phyloP scores from a whole-genome alignment of 169 alveolate species.

The Plasmodium coatneyi region DNA sequence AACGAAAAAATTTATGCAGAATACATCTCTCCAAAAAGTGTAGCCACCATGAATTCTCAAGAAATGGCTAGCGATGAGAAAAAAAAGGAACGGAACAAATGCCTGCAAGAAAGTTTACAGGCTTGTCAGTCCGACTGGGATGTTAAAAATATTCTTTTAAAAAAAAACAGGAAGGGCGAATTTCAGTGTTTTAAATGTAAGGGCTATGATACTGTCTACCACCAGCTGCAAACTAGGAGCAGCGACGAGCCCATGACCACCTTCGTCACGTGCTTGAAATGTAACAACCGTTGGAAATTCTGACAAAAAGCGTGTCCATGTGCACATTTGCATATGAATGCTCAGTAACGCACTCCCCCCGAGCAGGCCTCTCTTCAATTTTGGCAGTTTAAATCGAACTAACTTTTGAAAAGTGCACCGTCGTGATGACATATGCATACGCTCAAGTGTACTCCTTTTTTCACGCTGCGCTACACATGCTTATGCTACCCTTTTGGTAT shows the following conservation, averaged over 20 bases:
- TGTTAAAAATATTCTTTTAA: constrained; percentile 85
- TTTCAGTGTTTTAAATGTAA: constrained; percentile 95
- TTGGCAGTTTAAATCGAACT: neutral
- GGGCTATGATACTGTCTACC: constrained; percentile 91
- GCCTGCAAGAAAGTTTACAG: constrained; percentile 86
- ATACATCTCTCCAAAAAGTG: constrained; percentile 83
- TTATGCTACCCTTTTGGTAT: neutral
- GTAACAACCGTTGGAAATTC: constrained; percentile 95
- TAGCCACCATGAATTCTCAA: constrained; percentile 92
- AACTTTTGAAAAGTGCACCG: neutral
- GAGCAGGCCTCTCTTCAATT: neutral
- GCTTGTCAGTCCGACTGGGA: constrained; percentile 97
- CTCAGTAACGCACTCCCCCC: neutral
- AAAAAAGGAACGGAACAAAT: constrained; percentile 88
- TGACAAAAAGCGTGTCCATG: constrained; percentile 28
- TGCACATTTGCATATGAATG: neutral
- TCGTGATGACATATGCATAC: neutral
- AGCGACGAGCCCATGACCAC: constrained; percentile 99
- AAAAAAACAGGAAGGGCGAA: constrained; percentile 89
- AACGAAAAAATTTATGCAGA: constrained; percentile 89
- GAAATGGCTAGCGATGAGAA: constrained; percentile 95
- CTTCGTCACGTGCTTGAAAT: constrained; percentile 95
- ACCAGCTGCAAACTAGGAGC: constrained; percentile 96
- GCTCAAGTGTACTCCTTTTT: neutral
- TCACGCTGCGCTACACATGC: neutral